Evolutionary conservation across 2,329 filamentous ascomycete genomes (phyloP), one percentile per base, ranked within the genome.

Genomic region (Fusarium austroafricanum): DNA sequence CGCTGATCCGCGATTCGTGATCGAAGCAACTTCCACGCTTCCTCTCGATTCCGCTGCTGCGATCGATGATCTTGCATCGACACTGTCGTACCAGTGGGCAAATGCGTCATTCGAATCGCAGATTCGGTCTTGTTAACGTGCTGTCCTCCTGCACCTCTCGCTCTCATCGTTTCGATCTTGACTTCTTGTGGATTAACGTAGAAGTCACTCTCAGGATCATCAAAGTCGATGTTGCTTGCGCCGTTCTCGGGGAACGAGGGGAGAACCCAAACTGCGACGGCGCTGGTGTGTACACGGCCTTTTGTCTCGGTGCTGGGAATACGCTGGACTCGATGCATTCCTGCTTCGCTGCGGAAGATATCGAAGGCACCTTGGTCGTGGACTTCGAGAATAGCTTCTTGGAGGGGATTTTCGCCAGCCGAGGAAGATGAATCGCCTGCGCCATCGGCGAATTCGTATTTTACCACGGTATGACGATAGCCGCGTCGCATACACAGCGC

Each of bases 41-140:
- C 89, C 64, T 94, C 91, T 43, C 94, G 88, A 80, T 99, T 99
- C 69, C 92, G 89, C 71, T 92, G 89, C 81, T 99, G 96, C 42
- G 93, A 97, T 55, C 96, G 88, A 53, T 90, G 90, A 77, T 99
- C 96, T 79, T 99, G 96, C 86, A 98, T 97, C 14, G 90, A 90
- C 15, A 98, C 94, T 3, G 92, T 88, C 1, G 90, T 96, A 43
- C 92, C 92, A 1, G 94, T 97, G 3, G 96, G 96, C 9, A 91
- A 80, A 81, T 99, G 96, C 3, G 94, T 98, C 73, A 99, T 84
- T 11, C 96, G 90, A 64, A 99, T 92, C 5, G 96, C 96, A 29
- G 93, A 97, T 81, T 99, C 96, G 0, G 96, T 99, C 78, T 95
- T 97, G 82, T 99, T 99, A 76, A 99, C 96, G 80, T 99, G 96